Evolutionary conservation across 2,329 filamentous ascomycete species (phyloP).

Genomic region (Aureobasidium melanogenum): DNA sequence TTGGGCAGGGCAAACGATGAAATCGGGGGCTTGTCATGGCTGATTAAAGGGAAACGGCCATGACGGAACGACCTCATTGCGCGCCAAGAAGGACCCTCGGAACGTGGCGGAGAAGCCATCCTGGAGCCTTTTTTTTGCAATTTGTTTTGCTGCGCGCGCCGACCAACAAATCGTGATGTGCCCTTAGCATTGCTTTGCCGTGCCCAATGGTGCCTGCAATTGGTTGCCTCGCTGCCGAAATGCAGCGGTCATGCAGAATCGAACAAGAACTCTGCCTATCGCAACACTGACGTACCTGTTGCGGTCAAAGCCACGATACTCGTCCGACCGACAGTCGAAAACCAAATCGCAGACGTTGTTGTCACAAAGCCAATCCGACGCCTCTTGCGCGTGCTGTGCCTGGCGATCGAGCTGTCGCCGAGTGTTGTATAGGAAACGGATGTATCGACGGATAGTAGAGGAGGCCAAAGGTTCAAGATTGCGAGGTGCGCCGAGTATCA

Average conservation of each 20-base stretch:
- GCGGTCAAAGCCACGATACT: not conserved
- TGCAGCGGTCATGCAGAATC: slow-evolving; percentile 3
- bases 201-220: not conserved
- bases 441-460: not conserved
- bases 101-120: not conserved
- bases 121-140: not conserved
- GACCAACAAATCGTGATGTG: not conserved
- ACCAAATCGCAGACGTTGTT: not conserved
- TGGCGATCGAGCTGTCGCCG: not conserved
- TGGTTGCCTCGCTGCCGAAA: not conserved
- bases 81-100: not conserved
- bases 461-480: not conserved
- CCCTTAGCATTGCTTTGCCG: not conserved
- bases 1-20: not conserved
- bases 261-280: not conserved
- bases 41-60: slow-evolving; percentile 8
- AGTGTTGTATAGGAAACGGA: not conserved
- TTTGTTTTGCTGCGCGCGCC: not conserved
- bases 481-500: slow-evolving; percentile 4
- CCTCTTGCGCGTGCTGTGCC: slow-evolving; percentile 4
- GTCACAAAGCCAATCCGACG: slow-evolving; percentile 7
- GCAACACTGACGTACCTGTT: not conserved
- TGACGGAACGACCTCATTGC: not conserved
- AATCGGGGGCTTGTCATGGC: not conserved
- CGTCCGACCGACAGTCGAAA: not conserved